A percentile compares a stretch with the other conserved stretches of the same genome.
These are phyloP conservation scores for Beta corolliflora DNA, from an alignment of 179 eudicot genomes.

Conservation along the genomic window DNA sequence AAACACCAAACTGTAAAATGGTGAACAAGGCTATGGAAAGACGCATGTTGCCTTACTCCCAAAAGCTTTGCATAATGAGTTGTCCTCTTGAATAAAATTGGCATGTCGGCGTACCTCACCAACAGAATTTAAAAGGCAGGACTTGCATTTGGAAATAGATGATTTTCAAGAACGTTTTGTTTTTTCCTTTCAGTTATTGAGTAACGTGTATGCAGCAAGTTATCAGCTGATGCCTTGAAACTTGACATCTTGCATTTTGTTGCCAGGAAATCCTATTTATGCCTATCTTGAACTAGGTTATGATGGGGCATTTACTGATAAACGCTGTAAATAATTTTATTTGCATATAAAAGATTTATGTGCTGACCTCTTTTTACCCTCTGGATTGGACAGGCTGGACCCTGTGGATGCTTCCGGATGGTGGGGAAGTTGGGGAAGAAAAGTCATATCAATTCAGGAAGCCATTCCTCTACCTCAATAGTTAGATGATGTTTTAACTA, in stretches of 20 bases:
- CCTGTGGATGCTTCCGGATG: slow-evolving; percentile 20
- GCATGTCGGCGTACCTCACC: too few relatives aligned
- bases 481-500: slow-evolving; percentile 21
- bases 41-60: too few relatives aligned
- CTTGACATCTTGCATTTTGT: not conserved
- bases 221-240: not conserved
- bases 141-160: too few relatives aligned
- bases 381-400: slow-evolving; percentile 20
- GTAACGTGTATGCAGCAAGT: not conserved
- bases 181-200: not conserved
- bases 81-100: too few relatives aligned
- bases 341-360: not conserved
- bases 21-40: too few relatives aligned
- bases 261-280: not conserved
- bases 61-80: too few relatives aligned
- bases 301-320: not conserved
- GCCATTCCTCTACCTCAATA: slow-evolving; percentile 27
- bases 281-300: not conserved
- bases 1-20: too few relatives aligned
- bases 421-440: slow-evolving; percentile 18
- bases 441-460: not conserved
- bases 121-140: too few relatives aligned
- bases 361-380: not conserved
- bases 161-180: not conserved
- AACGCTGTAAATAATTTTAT: not conserved